These are phyloP conservation scores for Coffea eugenioides DNA, from an alignment of 257 asterid genomes.

Conservation along the genomic window DNA sequence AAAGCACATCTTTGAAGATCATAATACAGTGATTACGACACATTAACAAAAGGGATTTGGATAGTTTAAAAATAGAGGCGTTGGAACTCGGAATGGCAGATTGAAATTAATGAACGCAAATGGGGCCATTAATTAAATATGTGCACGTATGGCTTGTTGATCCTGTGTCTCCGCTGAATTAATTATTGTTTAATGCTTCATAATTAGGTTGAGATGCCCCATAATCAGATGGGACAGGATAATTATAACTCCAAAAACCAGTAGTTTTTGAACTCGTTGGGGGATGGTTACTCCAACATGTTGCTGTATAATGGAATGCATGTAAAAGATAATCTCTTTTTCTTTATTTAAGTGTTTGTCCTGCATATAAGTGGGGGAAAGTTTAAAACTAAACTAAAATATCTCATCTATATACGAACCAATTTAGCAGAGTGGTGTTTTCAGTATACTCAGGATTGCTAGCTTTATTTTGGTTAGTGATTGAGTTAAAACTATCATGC, in stretches of 20 bases:
- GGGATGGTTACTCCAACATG: background rate
- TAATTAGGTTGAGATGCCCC: background rate
- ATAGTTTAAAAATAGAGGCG: background rate
- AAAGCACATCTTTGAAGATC: conserved; percentile 3
- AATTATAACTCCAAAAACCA: too few relatives aligned
- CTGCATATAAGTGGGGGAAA: too few relatives aligned
- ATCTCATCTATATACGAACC: too few relatives aligned
- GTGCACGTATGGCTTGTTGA: conserved; percentile 24
- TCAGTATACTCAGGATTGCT: too few relatives aligned
- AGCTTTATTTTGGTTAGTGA: too few relatives aligned
- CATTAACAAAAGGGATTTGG: background rate
- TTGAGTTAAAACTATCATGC: too few relatives aligned
- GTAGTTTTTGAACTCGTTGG: background rate
- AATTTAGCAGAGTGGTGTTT: too few relatives aligned
- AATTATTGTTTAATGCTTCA: background rate
- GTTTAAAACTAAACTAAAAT: too few relatives aligned
- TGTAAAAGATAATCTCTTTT: too few relatives aligned
- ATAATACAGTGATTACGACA: background rate
- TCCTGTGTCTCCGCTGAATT: background rate
- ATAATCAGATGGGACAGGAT: background rate
- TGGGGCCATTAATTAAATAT: background rate
- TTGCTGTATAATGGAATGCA: too few relatives aligned
- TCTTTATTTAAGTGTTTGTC: too few relatives aligned
- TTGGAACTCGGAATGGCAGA: conserved; percentile 5
- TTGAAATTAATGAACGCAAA: background rate